Conservation (phyloP, 371 early-diverging fungal species). For the Blyttiomyces sp. region DNA sequence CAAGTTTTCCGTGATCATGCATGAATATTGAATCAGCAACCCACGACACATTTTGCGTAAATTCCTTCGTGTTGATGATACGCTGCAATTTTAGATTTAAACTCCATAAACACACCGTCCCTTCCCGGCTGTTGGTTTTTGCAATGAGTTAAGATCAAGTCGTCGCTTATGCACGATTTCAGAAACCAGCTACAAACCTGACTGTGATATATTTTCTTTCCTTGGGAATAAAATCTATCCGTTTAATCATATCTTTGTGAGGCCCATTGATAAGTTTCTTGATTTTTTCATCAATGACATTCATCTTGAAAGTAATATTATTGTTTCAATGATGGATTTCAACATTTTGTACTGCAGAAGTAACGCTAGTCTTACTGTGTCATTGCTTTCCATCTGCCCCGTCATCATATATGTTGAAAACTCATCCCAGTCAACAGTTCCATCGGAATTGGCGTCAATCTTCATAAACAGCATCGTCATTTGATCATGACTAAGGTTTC, state of each 20-base stretch:
- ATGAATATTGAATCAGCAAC: conserved; percentile 47
- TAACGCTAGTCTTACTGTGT: conserved; percentile 14
- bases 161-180: background rate
- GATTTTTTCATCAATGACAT: conserved; percentile 45
- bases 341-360: too few relatives aligned
- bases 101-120: conserved; percentile 48
- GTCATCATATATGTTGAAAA: conserved; percentile 57
- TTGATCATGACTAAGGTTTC: conserved; percentile 49
- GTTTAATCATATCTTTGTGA: conserved; percentile 51
- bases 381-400: conserved; percentile 39
- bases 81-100: conserved; percentile 45
- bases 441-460: conserved; percentile 59
- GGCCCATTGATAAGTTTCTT: conserved; percentile 38
- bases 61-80: conserved; percentile 41
- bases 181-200: conserved; percentile 29
- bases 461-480: conserved; percentile 62
- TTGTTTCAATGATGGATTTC: background rate
- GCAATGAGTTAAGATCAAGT: background rate
- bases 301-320: conserved; percentile 11
- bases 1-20: conserved; percentile 48
- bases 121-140: conserved; percentile 43
- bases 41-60: conserved; percentile 44
- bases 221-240: conserved; percentile 48
- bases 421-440: conserved; percentile 57
- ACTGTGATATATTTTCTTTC: conserved; percentile 54